Evolutionary conservation across 2,329 filamentous ascomycete species (phyloP), one percentile per base, ranked within the genome.

Genomic region (Verticillium longisporum): DNA sequence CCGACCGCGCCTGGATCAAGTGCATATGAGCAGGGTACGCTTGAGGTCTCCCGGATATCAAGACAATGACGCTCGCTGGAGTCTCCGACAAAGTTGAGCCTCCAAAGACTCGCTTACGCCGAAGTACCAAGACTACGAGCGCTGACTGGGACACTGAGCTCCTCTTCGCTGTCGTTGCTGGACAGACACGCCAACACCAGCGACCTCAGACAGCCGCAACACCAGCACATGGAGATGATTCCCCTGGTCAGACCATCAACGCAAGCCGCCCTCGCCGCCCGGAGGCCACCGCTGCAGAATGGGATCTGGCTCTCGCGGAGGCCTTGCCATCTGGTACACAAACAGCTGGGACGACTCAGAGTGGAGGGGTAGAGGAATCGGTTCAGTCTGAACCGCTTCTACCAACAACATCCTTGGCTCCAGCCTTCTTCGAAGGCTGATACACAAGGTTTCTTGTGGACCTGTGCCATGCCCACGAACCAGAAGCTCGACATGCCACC

Each of bases 221-320:
- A 13, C 41, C 56, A 2, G 57, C 55, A 6, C 36, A 62, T 14
- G 66, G 67, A 61, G 45, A 62, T 18, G 54, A 57, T 45, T 68
- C 66, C 13, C 58, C 65, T 15, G 38, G 63, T 33, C 55, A 62
- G 18, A 61, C 66, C 56, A 45, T 62, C 34, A 37, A 33, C 37
- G 62, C 61, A 59, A 67, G 66, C 57, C 61, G 62, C 15, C 58
- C 59, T 4, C 60, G 62, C 38, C 56, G 53, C 26, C 63, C 64
- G 21, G 55, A 66, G 32, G 69, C 66, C 21, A 69, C 69, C 31
- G 61, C 59, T 14, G 67, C 59, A 1, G 69, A 75, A 57, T 80
- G 78, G 78, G 68, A 72, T 9, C 67, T 68, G 18, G 79, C 79
- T 4, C 72, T 81, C 1, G 63, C 70, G 4, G 63, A 72, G 57